A percentile compares a stretch with the other conserved stretches of the same genome.
These are phyloP conservation scores for Aaosphaeria arxii DNA, from an alignment of 2,329 filamentous ascomycete genomes.

Conservation along the genomic window DNA sequence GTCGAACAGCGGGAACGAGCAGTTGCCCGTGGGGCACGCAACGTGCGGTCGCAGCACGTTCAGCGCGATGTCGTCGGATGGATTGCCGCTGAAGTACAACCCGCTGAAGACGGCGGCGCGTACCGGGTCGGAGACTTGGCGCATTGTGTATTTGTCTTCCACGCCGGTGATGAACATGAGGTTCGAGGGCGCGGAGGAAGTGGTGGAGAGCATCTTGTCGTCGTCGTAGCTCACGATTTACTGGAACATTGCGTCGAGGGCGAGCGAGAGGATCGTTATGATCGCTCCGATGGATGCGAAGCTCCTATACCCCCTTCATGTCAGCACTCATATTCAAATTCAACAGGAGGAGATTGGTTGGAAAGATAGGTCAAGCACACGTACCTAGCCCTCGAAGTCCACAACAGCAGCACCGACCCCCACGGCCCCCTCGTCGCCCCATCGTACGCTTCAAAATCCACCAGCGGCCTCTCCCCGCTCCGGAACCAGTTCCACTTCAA, in stretches of 20 bases:
- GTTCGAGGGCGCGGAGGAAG: not conserved
- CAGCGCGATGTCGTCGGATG: not conserved
- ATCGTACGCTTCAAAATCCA: not conserved
- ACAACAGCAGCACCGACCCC: not conserved
- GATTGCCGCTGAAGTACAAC: not conserved
- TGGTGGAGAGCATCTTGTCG: not conserved
- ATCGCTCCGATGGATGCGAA: not conserved
- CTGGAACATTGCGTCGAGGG: not conserved
- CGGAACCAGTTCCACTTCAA: not conserved
- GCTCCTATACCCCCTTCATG: not conserved
- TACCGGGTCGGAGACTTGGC: not conserved
- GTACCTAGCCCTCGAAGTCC: not conserved
- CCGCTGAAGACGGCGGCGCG: not conserved
- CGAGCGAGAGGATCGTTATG: not conserved
- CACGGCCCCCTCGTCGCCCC: not conserved
- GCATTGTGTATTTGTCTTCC: not conserved
- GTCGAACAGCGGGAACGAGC: not conserved
- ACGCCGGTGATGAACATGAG: not conserved
- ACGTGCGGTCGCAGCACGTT: not conserved
- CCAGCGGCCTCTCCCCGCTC: not conserved
- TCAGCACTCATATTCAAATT: not conserved
- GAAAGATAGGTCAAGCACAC: not conserved
- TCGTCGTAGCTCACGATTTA: not conserved
- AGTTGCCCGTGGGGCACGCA: not conserved
- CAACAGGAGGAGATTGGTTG: not conserved